Base-by-base conservation (phyloP, 768 basidiomycete species). In the Collybia mongolica region DNA sequence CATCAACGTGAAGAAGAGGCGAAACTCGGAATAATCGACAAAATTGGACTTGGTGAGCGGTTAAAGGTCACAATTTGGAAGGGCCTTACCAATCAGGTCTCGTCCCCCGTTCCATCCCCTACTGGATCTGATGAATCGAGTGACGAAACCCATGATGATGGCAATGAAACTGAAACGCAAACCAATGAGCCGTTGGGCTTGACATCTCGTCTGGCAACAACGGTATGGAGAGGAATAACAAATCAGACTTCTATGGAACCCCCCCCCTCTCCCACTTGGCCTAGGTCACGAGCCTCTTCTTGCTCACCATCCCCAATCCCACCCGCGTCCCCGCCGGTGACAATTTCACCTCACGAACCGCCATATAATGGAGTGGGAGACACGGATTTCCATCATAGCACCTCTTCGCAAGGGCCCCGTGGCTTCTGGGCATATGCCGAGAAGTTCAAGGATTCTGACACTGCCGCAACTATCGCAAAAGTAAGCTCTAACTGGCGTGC, bases 401-500 rank as follows among this genome's bases (percentile, higher is more conserved):
- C 63, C 0, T 39, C 54, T n/a, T 54, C 61, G 38, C 67, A 62
- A 41, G 57, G 55, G 17, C 57, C 65, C 23, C 67, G 75, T 11
- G 73, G 69, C 51, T 53, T 89, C 4, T 88, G 87, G 88, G 64
- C 67, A 29, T 91, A 90, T 60, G 85, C 90, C 0, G 86, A 81
- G 56, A 88, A 83, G 60, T 60, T 91, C 12, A 84, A 79, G 60
- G 83, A 88, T 46, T 88, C 88, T 2, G 86, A 90, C 59, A 70
- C 88, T 1, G 73, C 82, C 32, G 89, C 90, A 11, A 74, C 79
- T 1, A 66, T 90, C 14, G 73, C 90, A 2, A 92, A 89, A 67
- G 82, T 78, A 47, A 83, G 88, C 65, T 86, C 79, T 20, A 90
- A 90, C 54, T 88, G 84, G 84, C 78, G 81, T 17, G 87, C 86